Evolutionary conservation across 2,329 filamentous ascomycete species (phyloP).

Genomic region (Epichloe amarillans): DNA sequence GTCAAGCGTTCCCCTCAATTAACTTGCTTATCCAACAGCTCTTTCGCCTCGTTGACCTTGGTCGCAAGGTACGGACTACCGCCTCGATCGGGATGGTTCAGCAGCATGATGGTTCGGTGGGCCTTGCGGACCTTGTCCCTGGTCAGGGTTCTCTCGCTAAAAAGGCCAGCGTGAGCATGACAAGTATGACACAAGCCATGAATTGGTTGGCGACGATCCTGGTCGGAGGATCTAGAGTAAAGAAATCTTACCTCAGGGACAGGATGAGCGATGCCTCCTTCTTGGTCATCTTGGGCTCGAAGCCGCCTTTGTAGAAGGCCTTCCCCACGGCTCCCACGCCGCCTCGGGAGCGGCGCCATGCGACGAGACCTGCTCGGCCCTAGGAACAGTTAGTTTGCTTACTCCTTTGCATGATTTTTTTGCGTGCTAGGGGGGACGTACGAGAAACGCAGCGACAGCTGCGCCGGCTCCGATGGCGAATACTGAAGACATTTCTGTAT

Average conservation of each 20-base stretch:
- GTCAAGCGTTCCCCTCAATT: conserved; percentile 8
- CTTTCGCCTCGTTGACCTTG: conserved; percentile 97
- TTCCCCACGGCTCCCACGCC: conserved; percentile 71
- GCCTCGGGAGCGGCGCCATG: conserved; percentile 69
- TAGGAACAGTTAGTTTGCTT: conserved; percentile 22
- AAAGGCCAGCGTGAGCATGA: not conserved
- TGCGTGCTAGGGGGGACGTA: conserved; percentile 15
- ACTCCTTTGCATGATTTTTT: not conserved
- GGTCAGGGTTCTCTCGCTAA: conserved; percentile 70
- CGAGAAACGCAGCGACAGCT: conserved; percentile 38
- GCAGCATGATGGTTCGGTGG: conserved; percentile 87
- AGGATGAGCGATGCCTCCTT: conserved; percentile 85
- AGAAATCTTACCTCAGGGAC: conserved; percentile 58
- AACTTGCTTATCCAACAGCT: conserved; percentile 66
- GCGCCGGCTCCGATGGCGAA: conserved; percentile 34
- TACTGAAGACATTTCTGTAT: conserved; percentile 26
- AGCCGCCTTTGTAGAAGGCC: conserved; percentile 97
- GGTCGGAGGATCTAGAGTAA: too few species aligned
- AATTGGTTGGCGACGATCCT: too few species aligned
- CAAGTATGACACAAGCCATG: too few species aligned
- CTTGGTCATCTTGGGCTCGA: conserved; percentile 87
- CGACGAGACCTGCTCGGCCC: conserved; percentile 87
- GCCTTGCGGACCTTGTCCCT: conserved; percentile 94
- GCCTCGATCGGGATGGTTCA: conserved; percentile 95
- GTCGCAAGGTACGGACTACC: conserved; percentile 93